These are phyloP conservation scores for Rhizopogon salebrosus DNA, from an alignment of 768 basidiomycete genomes.

Conservation along the genomic window DNA sequence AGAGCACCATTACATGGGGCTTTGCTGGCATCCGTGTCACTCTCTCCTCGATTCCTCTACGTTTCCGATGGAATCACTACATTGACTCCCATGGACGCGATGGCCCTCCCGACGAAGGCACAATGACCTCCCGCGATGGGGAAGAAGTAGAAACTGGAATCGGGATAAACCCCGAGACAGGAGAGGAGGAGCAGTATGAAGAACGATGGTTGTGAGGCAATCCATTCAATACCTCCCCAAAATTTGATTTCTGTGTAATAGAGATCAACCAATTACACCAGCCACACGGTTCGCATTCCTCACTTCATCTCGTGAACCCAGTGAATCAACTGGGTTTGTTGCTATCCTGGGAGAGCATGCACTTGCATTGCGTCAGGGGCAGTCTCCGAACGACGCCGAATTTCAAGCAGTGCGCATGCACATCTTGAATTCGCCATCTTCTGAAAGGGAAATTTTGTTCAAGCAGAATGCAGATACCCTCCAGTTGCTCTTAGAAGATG, in stretches of 20 bases:
- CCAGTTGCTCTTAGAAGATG: neutral
- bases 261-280: conserved; percentile 6
- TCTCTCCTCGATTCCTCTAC: conserved; percentile 1
- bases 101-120: conserved; percentile 11
- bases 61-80: conserved; percentile 12
- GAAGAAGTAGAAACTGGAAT: conserved; percentile 13
- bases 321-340: conserved; percentile 13
- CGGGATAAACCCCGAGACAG: conserved; percentile 10
- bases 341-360: conserved; percentile 14
- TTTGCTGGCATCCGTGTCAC: conserved; percentile 13
- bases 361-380: conserved; percentile 7
- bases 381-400: neutral
- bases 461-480: neutral
- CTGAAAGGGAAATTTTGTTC: neutral
- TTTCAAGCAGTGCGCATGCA: neutral
- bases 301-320: conserved; percentile 4
- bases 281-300: conserved; percentile 14
- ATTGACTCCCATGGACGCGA: conserved; percentile 12
- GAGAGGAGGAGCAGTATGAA: conserved; percentile 11
- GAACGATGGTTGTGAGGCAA: conserved; percentile 17
- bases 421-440: neutral
- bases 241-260: neutral
- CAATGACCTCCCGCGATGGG: conserved; percentile 5
- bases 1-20: conserved; percentile 7
- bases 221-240: neutral